Evolutionary conservation across 441 rosid genomes (phyloP), one percentile per base, ranked within the genome.

Genomic region (Gossypium davidsonii): DNA sequence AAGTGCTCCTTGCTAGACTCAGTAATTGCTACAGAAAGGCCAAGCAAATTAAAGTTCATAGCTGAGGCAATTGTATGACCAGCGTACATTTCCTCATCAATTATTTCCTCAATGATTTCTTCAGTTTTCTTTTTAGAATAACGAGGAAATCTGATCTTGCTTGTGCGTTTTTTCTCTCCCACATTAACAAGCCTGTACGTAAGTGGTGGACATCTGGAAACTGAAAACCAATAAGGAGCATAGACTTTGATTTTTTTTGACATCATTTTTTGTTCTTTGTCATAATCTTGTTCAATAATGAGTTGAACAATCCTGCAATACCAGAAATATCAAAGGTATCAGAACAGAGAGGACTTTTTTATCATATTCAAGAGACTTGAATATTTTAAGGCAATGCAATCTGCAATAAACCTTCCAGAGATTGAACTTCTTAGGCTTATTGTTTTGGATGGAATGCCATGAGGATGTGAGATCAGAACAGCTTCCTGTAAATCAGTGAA

Each of bases 61-160:
- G 90, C 86, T 42, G 99, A 96, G 77, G 95, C 97, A 84, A 96
- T 93, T 67, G 97, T 93, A 85, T 84, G 81, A 59, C 97, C 97
- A 80, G 87, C 89, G 74, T 80, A 78, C 69, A 93, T 84, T 82
- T 96, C 99, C 74, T 88, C 97, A 69, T 90, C 89, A 25, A 87
- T 87, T 79, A 96, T 86, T 81, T 90, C 98, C 48, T 82, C 89
- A 58, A 75, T 69, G 77, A 80, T 69, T 62, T 52, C 85, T 70
- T 79, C 92, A 9, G 64, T 80, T 23, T 77, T 79, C 74, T 67
- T 87, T 78, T 81, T 86, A 68, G 84, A 85, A 57, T 79, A 85
- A 85, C 88, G 86, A 34, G 88, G 83, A 78, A 84, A 80, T 70
- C 82, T 74, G 78, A 87, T 74, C 67, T 82, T 91, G 82, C 83